Evolutionary conservation across 108 stramenopile genomes (phyloP), one percentile per base, ranked within the genome.

Genomic region (Cyclostephanos invisitatus): DNA sequence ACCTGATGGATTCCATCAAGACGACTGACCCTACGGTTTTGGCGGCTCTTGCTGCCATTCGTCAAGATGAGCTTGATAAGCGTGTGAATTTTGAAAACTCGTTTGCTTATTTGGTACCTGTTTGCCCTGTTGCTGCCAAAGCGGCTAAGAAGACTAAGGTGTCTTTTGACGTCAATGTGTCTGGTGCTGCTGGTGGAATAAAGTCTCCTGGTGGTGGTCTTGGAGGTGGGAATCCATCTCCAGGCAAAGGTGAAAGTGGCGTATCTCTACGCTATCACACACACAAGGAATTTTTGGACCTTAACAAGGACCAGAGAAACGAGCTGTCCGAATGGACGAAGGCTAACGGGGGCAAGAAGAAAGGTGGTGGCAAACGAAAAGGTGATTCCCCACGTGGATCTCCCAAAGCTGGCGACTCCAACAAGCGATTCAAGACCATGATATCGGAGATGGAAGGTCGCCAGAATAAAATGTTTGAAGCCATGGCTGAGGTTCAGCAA

Each of bases 51-150:
- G 51, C 51, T 18, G 51, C 51, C n/a, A 18, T 53, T 7, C 7
- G 24, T 7, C 51, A 15, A 1, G 51, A n/a, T 53, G 51, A 49
- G 5, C 2, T 5, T 2, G 48, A 18, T 2, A 49, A 18, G 5
- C 48, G 18, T 18, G 48, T 49, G 2, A 2, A 49, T 18, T 49
- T 49, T 49, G 48, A 49, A 18, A 1, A 49, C 18, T 2, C 20
- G 7, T 7, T 53, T 24, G 51, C 51, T 5, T 53, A 24, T 53
- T 24, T 53, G 4, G 24, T 53, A 21, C n/a, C 51, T 53, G 24
- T 24, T 53, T 53, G 51, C 51, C 51, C 51, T 24, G 51, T 53
- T 53, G 3, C 51, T 24, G 51, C 51, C 2, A 53, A 53, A 53
- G 22, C 20, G 9, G 2, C 51, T 18, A 53, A 53, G 51, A 53